Evolutionary conservation across 2,329 filamentous ascomycete species (phyloP), one percentile per base, ranked within the genome.

Genomic region (Fusarium concolor): DNA sequence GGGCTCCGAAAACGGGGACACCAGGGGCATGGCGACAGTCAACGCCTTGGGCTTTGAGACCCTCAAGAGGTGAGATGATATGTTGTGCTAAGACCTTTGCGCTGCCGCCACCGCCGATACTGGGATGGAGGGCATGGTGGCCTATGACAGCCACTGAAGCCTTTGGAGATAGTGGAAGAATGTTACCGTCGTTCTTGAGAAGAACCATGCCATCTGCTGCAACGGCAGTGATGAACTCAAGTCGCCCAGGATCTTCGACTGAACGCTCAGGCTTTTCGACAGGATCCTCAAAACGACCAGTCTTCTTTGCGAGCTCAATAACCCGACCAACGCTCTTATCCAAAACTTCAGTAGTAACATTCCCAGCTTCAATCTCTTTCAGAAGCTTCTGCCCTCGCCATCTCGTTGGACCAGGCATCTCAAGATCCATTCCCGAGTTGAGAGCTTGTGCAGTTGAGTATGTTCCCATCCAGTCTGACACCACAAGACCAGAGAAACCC

Each of bases 381-480:
- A 58, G 12, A 1, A 60, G 24, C 10, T 43, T 58, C 3, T 22
- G 4, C 0, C 56, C 53, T 0, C 56, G 22, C 56, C 56, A 60
- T n/a, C 35, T 57, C 0, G 53, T 59, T 5, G 54, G 43, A 1
- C 57, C 57, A 15, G 56, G 53, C 56, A 59, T 59, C 12, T 61
- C 57, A 1, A 61, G 38, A 35, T 61, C 54, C n/a, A 61, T 22
- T 2, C 57, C 57, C 8, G 57, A 22, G 9, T 28, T 44, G 2
- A 60, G 38, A 0, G 44, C 33, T 9, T 44, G 29, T 14, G 57
- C 38, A 10, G 54, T 61, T 4, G 44, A 61, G 12, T 61, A 61
- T 5, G 55, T 60, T 2, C 57, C 57, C 44, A 61, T 59, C 54
- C 44, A 61, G 12, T 61, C 57, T 2, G 54, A 61, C 3, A 61